These are phyloP conservation scores for Nitzschia palea DNA, from an alignment of 108 stramenopile species.

Conservation along the genomic window DNA sequence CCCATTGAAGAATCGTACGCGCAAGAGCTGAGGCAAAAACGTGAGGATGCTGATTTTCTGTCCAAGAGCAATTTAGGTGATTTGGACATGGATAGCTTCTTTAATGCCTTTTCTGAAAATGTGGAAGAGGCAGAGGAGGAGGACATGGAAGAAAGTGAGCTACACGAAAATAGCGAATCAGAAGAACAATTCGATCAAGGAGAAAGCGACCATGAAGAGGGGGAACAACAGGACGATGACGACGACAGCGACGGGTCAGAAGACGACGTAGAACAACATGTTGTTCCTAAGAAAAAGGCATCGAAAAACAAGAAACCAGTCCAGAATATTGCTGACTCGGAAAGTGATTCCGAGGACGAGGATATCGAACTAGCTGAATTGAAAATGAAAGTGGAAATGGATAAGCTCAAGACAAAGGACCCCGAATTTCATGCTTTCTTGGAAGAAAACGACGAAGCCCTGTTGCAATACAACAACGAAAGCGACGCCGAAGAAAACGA, in stretches of 20 bases:
- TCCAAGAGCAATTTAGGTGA: slow-evolving; percentile 39
- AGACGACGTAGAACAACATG: slow-evolving; percentile 34
- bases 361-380: slow-evolving; percentile 71
- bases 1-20: slow-evolving; percentile 11
- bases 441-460: slow-evolving; percentile 74
- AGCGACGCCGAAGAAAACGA: slow-evolving; percentile 53
- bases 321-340: slow-evolving; percentile 21
- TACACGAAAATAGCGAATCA: slow-evolving; percentile 23
- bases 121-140: slow-evolving; percentile 15
- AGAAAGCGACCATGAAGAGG: slow-evolving; percentile 39
- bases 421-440: slow-evolving; percentile 91
- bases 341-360: slow-evolving; percentile 73
- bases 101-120: slow-evolving; percentile 32
- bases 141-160: slow-evolving; percentile 32
- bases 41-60: slow-evolving; percentile 34
- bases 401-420: slow-evolving; percentile 71
- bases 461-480: slow-evolving; percentile 73
- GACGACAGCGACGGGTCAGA: slow-evolving; percentile 26
- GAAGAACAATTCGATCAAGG: slow-evolving; percentile 30
- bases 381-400: slow-evolving; percentile 77
- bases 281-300: background rate
- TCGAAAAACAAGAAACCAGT: slow-evolving; percentile 1
- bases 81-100: slow-evolving; percentile 52
- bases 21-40: slow-evolving; percentile 22
- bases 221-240: slow-evolving; percentile 32